phyloP scores from a whole-genome alignment of 345 rosid genomes.

The Chamaenerion angustifolium region DNA sequence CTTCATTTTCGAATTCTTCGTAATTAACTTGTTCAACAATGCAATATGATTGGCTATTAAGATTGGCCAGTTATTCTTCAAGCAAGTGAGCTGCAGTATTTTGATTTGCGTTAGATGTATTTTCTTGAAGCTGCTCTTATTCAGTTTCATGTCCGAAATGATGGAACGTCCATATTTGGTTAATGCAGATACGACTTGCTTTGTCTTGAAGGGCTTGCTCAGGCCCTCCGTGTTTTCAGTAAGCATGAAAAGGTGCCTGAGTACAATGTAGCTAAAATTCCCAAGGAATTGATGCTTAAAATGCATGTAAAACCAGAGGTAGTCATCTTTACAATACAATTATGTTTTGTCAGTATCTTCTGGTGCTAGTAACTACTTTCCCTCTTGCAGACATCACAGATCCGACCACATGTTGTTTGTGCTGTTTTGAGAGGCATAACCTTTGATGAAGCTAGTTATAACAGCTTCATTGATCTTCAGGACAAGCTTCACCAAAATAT shows the following conservation, averaged over 20 bases:
- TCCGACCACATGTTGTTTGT: conserved; percentile 69
- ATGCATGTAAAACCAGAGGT: conserved; percentile 75
- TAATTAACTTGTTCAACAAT: too few relatives aligned
- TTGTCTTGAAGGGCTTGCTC: conserved; percentile 95
- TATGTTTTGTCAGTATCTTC: background rate
- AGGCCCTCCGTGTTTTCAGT: conserved; percentile 74
- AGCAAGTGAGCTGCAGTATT: too few relatives aligned
- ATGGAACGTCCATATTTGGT: background rate
- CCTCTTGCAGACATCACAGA: conserved; percentile 40
- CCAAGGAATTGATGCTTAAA: conserved; percentile 38
- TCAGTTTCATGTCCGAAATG: background rate
- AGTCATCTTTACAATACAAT: background rate
- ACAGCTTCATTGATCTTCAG: conserved; percentile 94
- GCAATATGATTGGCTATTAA: too few relatives aligned
- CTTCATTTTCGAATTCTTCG: background rate
- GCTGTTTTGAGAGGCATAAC: conserved; percentile 74
- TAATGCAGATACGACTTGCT: conserved; percentile 72
- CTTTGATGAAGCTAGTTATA: conserved; percentile 74
- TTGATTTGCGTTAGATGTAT: too few relatives aligned
- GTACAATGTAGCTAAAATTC: conserved; percentile 19
- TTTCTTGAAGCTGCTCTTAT: too few relatives aligned
- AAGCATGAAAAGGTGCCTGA: conserved; percentile 44
- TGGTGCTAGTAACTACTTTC: background rate
- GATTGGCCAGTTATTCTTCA: too few relatives aligned
- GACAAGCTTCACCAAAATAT: conserved; percentile 94